These are phyloP conservation scores for Micractinium sp. DNA, from an alignment of 139 green algal species.

Conservation along the genomic window DNA sequence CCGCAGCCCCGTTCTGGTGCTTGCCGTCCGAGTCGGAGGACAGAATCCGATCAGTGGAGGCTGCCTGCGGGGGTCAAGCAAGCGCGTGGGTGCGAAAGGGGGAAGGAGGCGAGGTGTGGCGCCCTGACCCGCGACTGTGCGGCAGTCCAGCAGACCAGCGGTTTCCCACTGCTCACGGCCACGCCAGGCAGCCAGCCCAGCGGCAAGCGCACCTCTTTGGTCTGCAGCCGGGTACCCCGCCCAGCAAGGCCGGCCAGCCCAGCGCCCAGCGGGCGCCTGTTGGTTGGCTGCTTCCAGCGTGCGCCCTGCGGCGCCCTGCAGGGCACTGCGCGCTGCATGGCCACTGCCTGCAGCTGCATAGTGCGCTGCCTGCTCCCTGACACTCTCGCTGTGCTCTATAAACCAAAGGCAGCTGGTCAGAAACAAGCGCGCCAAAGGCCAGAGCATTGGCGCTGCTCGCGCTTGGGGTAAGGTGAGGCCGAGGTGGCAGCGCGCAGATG, in stretches of 20 bases:
- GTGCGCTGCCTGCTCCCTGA: too few species aligned
- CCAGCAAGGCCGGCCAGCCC: neutral
- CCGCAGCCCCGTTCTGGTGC: slow-evolving; percentile 36
- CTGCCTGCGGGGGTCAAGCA: slow-evolving; percentile 42
- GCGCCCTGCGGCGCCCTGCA: neutral
- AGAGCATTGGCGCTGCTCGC: too few species aligned
- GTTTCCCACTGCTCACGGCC: neutral
- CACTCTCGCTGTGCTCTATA: too few species aligned
- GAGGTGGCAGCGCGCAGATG: too few species aligned
- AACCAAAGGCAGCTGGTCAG: too few species aligned
- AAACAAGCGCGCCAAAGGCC: too few species aligned
- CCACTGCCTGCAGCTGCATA: too few species aligned
- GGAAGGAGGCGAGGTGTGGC: too few species aligned
- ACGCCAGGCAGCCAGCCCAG: neutral
- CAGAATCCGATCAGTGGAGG: slow-evolving; percentile 54
- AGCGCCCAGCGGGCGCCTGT: neutral
- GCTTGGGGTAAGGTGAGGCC: too few species aligned
- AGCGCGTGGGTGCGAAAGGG: neutral
- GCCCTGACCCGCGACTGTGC: neutral
- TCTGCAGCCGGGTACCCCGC: neutral
- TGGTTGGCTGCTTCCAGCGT: slow-evolving; percentile 7
- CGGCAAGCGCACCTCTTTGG: slow-evolving; percentile 19
- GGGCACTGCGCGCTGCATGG: neutral
- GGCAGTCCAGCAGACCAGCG: neutral
- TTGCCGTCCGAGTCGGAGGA: slow-evolving; percentile 31